Conservation (phyloP, 2,329 filamentous ascomycete genomes). For the Curvularia lunata region DNA sequence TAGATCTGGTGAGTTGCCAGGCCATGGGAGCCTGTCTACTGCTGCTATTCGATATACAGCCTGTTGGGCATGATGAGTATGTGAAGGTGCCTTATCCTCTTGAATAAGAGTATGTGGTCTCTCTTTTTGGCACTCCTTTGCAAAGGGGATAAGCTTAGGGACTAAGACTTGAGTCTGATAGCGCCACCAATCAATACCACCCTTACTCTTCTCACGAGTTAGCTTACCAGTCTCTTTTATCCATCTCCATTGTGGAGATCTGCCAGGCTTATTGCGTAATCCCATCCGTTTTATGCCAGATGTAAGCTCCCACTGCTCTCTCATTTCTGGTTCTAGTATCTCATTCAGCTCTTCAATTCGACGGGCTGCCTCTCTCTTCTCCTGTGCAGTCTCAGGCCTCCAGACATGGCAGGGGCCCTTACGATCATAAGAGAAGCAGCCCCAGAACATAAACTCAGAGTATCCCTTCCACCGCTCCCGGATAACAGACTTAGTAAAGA, state of each 20-base stretch:
- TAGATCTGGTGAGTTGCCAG: too few relatives aligned
- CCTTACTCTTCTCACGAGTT: background rate
- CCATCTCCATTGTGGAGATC: slow-evolving; percentile 1
- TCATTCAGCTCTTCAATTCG: slow-evolving; percentile 14
- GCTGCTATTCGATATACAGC: background rate
- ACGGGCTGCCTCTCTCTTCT: slow-evolving; percentile 6
- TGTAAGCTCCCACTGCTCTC: slow-evolving; percentile 12
- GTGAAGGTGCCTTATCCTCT: slow-evolving; percentile 16
- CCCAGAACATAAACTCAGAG: slow-evolving; percentile 6
- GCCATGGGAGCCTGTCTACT: background rate
- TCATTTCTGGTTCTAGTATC: slow-evolving; percentile 15
- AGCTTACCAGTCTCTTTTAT: slow-evolving; percentile 4
- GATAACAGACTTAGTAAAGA: slow-evolving; percentile 15
- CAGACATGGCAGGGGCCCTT: slow-evolving; percentile 11
- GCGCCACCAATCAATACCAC: slow-evolving; percentile 15
- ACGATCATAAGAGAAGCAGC: background rate
- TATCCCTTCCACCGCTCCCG: slow-evolving; percentile 19
- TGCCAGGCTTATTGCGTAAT: slow-evolving; percentile 9
- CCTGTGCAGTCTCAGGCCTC: slow-evolving; percentile 5
- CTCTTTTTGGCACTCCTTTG: slow-evolving; percentile 12
- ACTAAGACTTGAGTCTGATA: slow-evolving; percentile 7
- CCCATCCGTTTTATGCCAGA: slow-evolving; percentile 8
- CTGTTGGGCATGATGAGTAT: background rate
- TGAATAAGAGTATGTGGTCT: slow-evolving; percentile 14
- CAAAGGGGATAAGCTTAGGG: slow-evolving; percentile 17